A percentile compares a stretch with the other conserved stretches of the same genome.
These are phyloP conservation scores for Yamadazyma siamensis DNA, from an alignment of 1,139 yeast genomes.

Conservation along the genomic window DNA sequence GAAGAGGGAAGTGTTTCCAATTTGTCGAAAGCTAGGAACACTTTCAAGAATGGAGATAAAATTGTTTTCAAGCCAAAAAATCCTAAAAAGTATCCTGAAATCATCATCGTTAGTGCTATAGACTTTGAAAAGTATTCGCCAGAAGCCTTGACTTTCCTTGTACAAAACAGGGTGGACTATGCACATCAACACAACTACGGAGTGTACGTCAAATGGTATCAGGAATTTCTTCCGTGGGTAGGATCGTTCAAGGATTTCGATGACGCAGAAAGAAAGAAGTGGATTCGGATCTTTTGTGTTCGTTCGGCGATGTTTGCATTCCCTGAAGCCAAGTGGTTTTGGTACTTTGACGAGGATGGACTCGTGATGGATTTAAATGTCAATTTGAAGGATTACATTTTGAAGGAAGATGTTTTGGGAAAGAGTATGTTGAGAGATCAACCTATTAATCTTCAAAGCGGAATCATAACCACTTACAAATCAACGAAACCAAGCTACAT, in stretches of 20 bases:
- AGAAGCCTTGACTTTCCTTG: conserved; percentile 58
- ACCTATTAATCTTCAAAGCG: conserved; percentile 66
- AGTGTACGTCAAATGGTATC: conserved; percentile 74
- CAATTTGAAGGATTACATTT: conserved; percentile 53
- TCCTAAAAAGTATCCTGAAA: conserved; percentile 53
- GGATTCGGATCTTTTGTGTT: conserved; percentile 59
- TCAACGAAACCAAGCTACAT: conserved; percentile 52
- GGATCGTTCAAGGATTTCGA: conserved; percentile 40
- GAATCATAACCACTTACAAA: conserved; percentile 68
- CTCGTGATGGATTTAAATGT: conserved; percentile 64
- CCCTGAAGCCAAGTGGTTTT: conserved; percentile 78
- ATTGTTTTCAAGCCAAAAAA: conserved; percentile 46
- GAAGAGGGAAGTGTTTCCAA: conserved; percentile 36
- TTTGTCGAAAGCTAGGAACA: conserved; percentile 47
- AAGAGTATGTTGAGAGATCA: conserved; percentile 61
- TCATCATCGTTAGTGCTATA: conserved; percentile 75
- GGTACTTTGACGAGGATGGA: conserved; percentile 79
- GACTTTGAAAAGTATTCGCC: conserved; percentile 69
- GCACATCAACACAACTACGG: conserved; percentile 77
- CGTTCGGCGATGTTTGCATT: conserved; percentile 86
- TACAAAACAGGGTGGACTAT: conserved; percentile 79
- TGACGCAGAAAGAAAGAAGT: conserved; percentile 37
- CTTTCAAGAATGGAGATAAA: conserved; percentile 65
- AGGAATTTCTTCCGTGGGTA: conserved; percentile 68
- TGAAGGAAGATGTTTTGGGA: conserved; percentile 54